Conservation (phyloP, 495 filamentous ascomycete genomes). For the Hyaloscypha finlandica region DNA sequence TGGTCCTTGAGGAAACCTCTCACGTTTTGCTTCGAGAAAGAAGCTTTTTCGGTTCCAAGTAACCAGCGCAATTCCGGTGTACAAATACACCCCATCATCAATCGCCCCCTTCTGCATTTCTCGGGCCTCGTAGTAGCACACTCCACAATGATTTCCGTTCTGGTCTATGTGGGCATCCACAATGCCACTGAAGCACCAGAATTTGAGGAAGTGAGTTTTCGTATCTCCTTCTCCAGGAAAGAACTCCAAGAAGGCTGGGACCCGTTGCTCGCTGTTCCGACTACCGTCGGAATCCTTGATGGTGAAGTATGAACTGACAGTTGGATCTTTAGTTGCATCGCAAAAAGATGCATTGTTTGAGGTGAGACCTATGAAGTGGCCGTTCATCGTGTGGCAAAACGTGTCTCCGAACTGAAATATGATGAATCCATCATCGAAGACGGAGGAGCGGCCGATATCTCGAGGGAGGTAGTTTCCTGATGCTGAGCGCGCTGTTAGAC, state of each 20-base stretch:
- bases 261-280: slow-evolving; percentile 14
- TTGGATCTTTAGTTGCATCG: background rate
- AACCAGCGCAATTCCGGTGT: slow-evolving; percentile 25
- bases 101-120: background rate
- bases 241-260: background rate
- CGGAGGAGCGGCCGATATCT: slow-evolving; percentile 32
- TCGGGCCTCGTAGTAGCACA: slow-evolving; percentile 24
- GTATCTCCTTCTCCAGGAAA: slow-evolving; percentile 18
- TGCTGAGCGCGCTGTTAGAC: slow-evolving; percentile 17
- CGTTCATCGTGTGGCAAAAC: slow-evolving; percentile 29
- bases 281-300: background rate
- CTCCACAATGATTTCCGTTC: slow-evolving; percentile 20
- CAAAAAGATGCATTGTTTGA: slow-evolving; percentile 26
- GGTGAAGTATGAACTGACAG: background rate
- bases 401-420: slow-evolving; percentile 34
- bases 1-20: background rate
- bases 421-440: slow-evolving; percentile 12
- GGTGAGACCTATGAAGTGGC: slow-evolving; percentile 33
- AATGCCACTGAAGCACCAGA: slow-evolving; percentile 33
- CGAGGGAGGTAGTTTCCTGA: slow-evolving; percentile 35
- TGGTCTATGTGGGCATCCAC: slow-evolving; percentile 17
- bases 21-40: background rate
- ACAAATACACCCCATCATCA: slow-evolving; percentile 23
- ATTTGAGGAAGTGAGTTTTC: slow-evolving; percentile 19
- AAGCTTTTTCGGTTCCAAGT: background rate